A percentile compares a stretch with the other conserved stretches of the same genome.
Conservation (phyloP, 2,329 filamentous ascomycete species). For the Aspergillus floridensis region DNA sequence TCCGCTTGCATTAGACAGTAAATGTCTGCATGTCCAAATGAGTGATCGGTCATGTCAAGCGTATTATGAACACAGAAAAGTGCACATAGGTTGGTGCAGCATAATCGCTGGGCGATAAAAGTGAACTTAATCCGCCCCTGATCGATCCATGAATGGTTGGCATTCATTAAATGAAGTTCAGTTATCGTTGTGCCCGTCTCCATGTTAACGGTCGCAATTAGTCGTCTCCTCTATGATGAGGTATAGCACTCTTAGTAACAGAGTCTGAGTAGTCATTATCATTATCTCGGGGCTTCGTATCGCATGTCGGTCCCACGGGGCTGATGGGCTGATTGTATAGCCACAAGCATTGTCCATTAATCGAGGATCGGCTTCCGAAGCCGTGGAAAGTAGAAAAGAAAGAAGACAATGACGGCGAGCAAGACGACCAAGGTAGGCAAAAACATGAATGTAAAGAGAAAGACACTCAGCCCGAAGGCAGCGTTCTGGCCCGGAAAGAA, state of each 20-base stretch:
- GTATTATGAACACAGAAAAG: too few relatives aligned
- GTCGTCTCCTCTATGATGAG: too few relatives aligned
- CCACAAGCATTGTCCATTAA: neutral
- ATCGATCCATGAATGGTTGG: too few relatives aligned
- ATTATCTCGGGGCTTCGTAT: neutral
- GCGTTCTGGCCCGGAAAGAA: slow-evolving; percentile 27
- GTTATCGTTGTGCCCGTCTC: too few relatives aligned
- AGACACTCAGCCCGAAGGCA: slow-evolving; percentile 30
- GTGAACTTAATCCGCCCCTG: too few relatives aligned
- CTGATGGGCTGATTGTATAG: neutral
- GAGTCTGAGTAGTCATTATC: neutral
- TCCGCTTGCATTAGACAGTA: too few relatives aligned
- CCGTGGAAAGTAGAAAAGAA: slow-evolving; percentile 30
- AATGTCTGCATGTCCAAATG: too few relatives aligned
- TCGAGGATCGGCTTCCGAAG: slow-evolving; percentile 18
- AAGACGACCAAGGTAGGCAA: slow-evolving; percentile 33
- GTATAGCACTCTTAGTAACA: neutral
- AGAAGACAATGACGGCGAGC: slow-evolving; percentile 32
- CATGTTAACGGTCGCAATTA: too few relatives aligned
- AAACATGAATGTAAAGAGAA: slow-evolving; percentile 37
- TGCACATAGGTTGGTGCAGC: too few relatives aligned
- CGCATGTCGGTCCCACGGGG: neutral
- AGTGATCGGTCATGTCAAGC: too few relatives aligned
- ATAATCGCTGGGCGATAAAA: too few relatives aligned
- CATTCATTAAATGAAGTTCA: too few relatives aligned